phyloP scores from a whole-genome alignment of 2,329 filamentous ascomycete genomes.

The Paracorniculantispora psalliotae region DNA sequence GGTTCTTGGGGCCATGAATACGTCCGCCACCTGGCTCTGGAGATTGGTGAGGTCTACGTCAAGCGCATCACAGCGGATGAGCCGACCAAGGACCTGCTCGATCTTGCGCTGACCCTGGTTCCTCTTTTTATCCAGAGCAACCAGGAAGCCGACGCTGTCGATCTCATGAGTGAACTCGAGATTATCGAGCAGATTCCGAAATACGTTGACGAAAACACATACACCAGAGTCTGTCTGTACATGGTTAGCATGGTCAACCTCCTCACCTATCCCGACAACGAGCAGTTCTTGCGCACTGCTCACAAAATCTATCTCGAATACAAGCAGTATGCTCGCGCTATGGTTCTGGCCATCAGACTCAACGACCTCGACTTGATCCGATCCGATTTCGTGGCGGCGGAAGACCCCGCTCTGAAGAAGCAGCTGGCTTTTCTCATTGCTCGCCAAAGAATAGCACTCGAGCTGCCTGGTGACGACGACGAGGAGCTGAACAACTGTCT shows the following conservation, averaged over 20 bases:
- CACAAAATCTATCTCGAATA: slow-evolving; percentile 92
- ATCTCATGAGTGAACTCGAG: slow-evolving; percentile 93
- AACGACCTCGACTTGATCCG: slow-evolving; percentile 83
- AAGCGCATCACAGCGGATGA: slow-evolving; percentile 83
- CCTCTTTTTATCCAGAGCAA: slow-evolving; percentile 97
- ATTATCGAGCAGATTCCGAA: slow-evolving; percentile 89
- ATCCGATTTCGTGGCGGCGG: slow-evolving; percentile 72
- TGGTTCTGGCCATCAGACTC: slow-evolving; percentile 87
- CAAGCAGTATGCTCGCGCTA: slow-evolving; percentile 88
- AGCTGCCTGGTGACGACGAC: slow-evolving; percentile 65
- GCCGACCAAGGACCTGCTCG: slow-evolving; percentile 74
- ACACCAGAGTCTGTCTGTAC: slow-evolving; percentile 88
- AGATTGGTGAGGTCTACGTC: slow-evolving; percentile 92
- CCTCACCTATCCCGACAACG: slow-evolving; percentile 95
- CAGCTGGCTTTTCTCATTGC: slow-evolving; percentile 92
- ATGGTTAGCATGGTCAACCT: slow-evolving; percentile 99
- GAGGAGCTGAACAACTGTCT: slow-evolving; percentile 75
- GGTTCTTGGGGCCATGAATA: slow-evolving; percentile 99
- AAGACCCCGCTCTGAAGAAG: slow-evolving; percentile 79
- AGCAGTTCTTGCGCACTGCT: slow-evolving; percentile 86
- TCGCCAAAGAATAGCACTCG: slow-evolving; percentile 81
- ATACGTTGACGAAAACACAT: slow-evolving; percentile 91
- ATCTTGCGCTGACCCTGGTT: slow-evolving; percentile 78
- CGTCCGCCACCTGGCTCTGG: slow-evolving; percentile 87
- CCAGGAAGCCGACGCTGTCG: slow-evolving; percentile 94